These are phyloP conservation scores for Globisporangium radiosum DNA, from an alignment of 352 stramenopile genomes.

Conservation along the genomic window DNA sequence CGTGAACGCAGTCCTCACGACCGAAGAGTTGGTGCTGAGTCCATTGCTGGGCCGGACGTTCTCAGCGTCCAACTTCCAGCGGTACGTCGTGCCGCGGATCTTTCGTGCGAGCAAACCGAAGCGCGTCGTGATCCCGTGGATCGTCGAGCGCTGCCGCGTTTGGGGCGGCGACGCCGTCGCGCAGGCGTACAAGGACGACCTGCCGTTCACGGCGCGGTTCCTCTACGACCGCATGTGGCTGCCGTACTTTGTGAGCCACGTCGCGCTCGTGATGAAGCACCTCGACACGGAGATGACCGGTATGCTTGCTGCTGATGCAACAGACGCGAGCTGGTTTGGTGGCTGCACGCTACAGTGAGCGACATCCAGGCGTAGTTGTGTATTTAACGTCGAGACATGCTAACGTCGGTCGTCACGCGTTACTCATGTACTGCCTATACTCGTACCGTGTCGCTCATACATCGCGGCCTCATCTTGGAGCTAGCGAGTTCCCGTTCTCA, in stretches of 20 bases:
- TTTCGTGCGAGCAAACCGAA: conserved; percentile 61
- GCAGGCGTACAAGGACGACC: conserved; percentile 59
- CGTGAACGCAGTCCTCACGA: conserved; percentile 52
- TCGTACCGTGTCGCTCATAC: no score
- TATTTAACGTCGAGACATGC: no score
- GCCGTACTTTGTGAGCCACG: conserved; percentile 60
- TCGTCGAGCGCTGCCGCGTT: conserved; percentile 65
- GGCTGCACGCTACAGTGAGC: conserved; percentile 49
- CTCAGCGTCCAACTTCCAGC: conserved; percentile 61
- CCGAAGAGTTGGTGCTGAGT: conserved; percentile 61
- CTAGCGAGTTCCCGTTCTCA: not conserved
- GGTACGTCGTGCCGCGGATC: conserved; percentile 70
- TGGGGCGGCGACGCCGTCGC: conserved; percentile 59
- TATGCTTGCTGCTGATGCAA: conserved; percentile 18
- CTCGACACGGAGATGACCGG: conserved; percentile 37
- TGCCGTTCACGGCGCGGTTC: conserved; percentile 69
- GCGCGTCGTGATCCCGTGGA: conserved; percentile 72
- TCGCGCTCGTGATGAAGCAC: conserved; percentile 68
- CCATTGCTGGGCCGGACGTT: conserved; percentile 58
- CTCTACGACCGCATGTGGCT: conserved; percentile 78
- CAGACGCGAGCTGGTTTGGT: conserved; percentile 48
- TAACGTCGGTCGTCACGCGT: no score
- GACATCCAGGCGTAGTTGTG: not conserved
- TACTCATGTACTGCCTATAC: no score
- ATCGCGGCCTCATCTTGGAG: no score